Evolutionary conservation across 1,284 basidiomycete species (phyloP).

Genomic region (Leccinum pallidistipes): DNA sequence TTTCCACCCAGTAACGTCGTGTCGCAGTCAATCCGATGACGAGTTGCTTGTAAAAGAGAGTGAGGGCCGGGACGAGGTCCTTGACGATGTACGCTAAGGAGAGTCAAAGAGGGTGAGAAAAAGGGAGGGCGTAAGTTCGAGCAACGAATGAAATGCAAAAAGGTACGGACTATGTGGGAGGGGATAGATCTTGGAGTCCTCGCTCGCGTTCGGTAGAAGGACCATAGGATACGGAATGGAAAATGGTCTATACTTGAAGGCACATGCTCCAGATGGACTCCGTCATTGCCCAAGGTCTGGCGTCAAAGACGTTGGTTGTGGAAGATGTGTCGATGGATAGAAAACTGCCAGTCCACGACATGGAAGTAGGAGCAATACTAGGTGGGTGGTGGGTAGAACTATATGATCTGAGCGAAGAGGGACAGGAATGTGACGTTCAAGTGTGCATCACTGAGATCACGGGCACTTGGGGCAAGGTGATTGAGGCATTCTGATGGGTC

Average conservation of each 20-base stretch:
- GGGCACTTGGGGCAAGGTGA: constrained; percentile 54
- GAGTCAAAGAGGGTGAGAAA: background rate
- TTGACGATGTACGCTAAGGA: constrained; percentile 95
- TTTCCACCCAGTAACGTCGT: constrained; percentile 67
- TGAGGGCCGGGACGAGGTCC: constrained; percentile 92
- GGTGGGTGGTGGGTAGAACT: constrained; percentile 39
- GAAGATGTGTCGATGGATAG: constrained; percentile 41
- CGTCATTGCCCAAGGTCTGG: constrained; percentile 61
- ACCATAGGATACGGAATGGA: background rate
- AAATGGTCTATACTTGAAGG: constrained; percentile 54
- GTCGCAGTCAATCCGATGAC: constrained; percentile 57
- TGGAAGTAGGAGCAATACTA: constrained; percentile 40
- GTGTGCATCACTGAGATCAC: constrained; percentile 48
- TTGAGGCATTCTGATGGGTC: constrained; percentile 50
- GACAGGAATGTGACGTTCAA: constrained; percentile 47
- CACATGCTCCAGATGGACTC: constrained; percentile 68
- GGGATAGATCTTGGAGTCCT: constrained; percentile 93
- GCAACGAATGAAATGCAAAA: constrained; percentile 47
- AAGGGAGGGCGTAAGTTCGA: background rate
- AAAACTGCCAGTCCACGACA: constrained; percentile 53
- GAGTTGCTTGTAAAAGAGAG: constrained; percentile 94
- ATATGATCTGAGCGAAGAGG: constrained; percentile 45
- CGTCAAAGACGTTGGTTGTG: constrained; percentile 56
- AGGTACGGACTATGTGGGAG: constrained; percentile 88
- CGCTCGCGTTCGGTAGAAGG: constrained; percentile 43